Evolutionary conservation across 768 basidiomycete genomes (phyloP).

Genomic region (Amanita rimosa): DNA sequence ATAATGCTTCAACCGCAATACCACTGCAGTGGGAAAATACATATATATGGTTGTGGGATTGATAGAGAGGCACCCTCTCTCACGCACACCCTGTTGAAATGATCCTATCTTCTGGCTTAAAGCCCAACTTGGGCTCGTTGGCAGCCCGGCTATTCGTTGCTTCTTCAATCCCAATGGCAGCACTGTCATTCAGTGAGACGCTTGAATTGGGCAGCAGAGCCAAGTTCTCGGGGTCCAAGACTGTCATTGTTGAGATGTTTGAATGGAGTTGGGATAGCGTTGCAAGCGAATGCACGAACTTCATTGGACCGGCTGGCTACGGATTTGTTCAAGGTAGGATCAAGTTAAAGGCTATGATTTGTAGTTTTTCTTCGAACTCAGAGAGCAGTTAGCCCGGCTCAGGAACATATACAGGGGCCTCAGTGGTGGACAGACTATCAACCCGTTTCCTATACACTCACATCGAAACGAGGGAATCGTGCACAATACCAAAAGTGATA

Average conservation of each 20-base stretch:
- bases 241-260: conserved; percentile 62
- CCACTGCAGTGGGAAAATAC: too few species aligned
- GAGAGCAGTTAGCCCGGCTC: conserved; percentile 36
- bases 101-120: background rate
- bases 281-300: conserved; percentile 51
- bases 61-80: background rate
- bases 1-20: too few species aligned
- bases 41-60: too few species aligned
- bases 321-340: conserved; percentile 57
- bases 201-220: background rate
- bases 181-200: background rate
- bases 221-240: conserved; percentile 15
- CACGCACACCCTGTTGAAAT: background rate
- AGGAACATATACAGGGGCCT: conserved; percentile 44
- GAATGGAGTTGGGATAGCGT: conserved; percentile 55
- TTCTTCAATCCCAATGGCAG: background rate
- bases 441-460: conserved; percentile 54
- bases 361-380: background rate
- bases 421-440: conserved; percentile 76
- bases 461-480: conserved; percentile 54
- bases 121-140: background rate
- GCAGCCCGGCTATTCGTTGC: background rate
- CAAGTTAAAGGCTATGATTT: background rate
- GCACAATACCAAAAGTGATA: conserved; percentile 31
- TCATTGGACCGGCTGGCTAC: conserved; percentile 60